Evolutionary conservation across 306 rosid genomes (phyloP), one percentile per base, ranked within the genome.

Genomic region (Vigna nakashimae): DNA sequence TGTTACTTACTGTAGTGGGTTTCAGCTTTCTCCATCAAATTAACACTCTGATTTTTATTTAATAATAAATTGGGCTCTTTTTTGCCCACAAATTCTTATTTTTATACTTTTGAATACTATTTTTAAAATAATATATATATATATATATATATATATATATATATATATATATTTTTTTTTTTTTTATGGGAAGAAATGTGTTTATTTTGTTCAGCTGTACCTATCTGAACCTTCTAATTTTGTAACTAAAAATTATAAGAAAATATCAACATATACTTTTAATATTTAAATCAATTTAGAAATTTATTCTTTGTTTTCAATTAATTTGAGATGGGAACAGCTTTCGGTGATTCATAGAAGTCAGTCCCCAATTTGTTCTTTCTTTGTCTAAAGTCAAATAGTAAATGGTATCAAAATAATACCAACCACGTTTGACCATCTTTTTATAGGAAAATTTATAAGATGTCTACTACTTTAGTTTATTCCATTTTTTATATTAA

Each of bases 41-140:
- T 65, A 65, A 42, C 20, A 42, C 48, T 71, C 66, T 67, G 78
- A 4, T 30, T 30, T 30, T 67, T 77, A 50, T 62, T 74, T 8
- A 13, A 51, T 71, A 2, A 59, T 65, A 16, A 40, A 65, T 10
- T 3, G 16, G n/a, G 20, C 48, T 74, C 52, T 70, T 22, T 43
- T 69, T 77, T 49, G 71, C 32, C n/a, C 59, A 72, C 51, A 40
- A 8, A 10, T 40, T 40, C 45, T 9, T 40, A 40, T 1, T 42
- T 42, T 42, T 42, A 34, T 36, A 36, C 1, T 36, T 6, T 36
- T 11, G 45, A 40, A 40, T 40, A 40, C 10, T 40, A 7, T 40
- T 38, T 38, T 34, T 5, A 4, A 34, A 34, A 34, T 34, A 38
- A 40, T 8, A 38, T 0, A 40, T 7, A 1, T 2, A 26, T 26